phyloP scores from a whole-genome alignment of 306 rosid genomes.

The Cucurbita moschata region DNA sequence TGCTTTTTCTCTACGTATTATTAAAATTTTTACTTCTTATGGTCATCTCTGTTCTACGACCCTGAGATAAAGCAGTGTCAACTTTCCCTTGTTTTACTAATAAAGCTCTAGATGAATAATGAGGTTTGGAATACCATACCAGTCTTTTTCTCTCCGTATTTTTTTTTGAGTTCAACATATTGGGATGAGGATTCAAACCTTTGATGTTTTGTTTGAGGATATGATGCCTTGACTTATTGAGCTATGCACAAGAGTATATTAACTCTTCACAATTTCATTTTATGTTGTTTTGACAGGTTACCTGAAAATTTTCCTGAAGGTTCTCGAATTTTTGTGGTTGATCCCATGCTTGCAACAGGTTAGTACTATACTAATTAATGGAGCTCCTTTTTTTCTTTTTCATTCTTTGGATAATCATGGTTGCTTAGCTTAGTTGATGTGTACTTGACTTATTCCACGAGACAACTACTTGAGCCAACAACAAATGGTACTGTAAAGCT shows the following conservation, averaged over 20 bases:
- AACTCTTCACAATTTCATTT: not conserved
- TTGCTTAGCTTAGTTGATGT: not conserved
- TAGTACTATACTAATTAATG: conserved; percentile 6
- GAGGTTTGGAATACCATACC: too few species aligned
- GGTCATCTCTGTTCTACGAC: not conserved
- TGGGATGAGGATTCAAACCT: not conserved
- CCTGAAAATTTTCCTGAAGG: conserved; percentile 65
- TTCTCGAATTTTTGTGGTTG: conserved; percentile 66
- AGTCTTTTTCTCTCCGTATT: too few species aligned
- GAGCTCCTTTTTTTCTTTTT: not conserved
- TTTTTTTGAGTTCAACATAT: not conserved
- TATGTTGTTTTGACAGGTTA: conserved; percentile 33
- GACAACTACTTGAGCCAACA: not conserved
- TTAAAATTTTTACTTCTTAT: not conserved
- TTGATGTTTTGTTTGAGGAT: not conserved
- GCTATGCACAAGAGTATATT: not conserved
- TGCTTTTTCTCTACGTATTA: not conserved
- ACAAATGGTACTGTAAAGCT: not conserved
- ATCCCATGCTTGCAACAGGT: conserved; percentile 98
- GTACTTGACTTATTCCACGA: not conserved
- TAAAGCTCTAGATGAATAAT: not conserved
- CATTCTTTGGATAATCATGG: not conserved
- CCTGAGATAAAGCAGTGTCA: not conserved
- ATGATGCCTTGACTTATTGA: not conserved
- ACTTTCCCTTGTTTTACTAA: not conserved